phyloP scores from a whole-genome alignment of 176 grass and related monocot genomes.

The Raddia distichophylla region DNA sequence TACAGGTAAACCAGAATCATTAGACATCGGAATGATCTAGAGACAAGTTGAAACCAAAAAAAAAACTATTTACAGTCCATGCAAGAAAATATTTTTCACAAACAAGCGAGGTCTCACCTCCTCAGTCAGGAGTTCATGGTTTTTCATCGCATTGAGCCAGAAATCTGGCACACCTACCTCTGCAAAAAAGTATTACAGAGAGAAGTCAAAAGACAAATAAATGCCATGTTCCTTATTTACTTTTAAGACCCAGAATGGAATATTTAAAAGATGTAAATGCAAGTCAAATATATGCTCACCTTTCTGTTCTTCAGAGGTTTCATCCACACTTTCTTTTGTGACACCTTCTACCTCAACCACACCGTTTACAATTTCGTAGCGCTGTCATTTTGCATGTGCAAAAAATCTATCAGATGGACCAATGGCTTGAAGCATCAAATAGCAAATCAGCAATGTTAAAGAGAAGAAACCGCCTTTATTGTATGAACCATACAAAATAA shows the following conservation, averaged over 20 bases:
- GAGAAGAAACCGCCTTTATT: neutral
- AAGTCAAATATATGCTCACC: neutral
- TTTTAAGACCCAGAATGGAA: neutral
- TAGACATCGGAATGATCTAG: neutral
- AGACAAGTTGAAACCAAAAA: neutral
- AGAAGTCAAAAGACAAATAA: constrained; percentile 1
- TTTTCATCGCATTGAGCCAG: constrained; percentile 97
- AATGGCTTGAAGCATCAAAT: constrained; percentile 6
- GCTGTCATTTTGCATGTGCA: constrained; percentile 51
- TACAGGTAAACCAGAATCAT: neutral
- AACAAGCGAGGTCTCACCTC: constrained; percentile 52
- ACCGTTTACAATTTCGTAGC: constrained; percentile 86
- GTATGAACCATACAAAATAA: constrained; percentile 6
- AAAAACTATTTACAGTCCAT: neutral
- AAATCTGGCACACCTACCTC: constrained; percentile 87
- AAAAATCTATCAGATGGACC: constrained; percentile 37
- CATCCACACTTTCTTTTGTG: constrained; percentile 58
- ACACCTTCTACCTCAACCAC: constrained; percentile 71
- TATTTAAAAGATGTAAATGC: neutral
- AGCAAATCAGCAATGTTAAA: neutral
- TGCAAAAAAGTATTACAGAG: constrained; percentile 26
- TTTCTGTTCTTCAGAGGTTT: constrained; percentile 53
- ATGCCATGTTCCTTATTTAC: neutral
- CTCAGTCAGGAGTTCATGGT: constrained; percentile 79
- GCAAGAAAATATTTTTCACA: neutral